These are phyloP conservation scores for Venturia nashicola DNA, from an alignment of 2,329 filamentous ascomycete species.

Conservation along the genomic window DNA sequence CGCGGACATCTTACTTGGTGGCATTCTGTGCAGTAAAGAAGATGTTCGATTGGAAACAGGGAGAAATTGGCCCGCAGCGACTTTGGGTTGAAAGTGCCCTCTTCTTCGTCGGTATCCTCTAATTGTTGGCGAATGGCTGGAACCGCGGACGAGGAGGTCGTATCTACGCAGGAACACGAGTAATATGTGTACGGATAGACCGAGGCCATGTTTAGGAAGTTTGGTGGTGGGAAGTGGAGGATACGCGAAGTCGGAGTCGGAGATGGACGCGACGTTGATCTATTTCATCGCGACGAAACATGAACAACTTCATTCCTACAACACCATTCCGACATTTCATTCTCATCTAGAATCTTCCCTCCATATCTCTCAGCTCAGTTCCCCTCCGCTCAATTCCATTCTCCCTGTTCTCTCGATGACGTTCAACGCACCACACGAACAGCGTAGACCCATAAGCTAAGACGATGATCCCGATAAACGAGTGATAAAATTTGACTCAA, in stretches of 20 bases:
- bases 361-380: not conserved
- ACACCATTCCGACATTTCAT: not conserved
- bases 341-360: not conserved
- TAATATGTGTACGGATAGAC: slow-evolving; percentile 53
- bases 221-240: not conserved
- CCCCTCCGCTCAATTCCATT: not conserved
- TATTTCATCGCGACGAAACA: not conserved
- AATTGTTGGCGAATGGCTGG: slow-evolving; percentile 14
- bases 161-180: slow-evolving; percentile 46
- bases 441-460: not conserved
- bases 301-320: no score
- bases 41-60: slow-evolving; percentile 81
- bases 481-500: no score
- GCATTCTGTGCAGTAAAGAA: slow-evolving; percentile 95
- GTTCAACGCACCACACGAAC: not conserved
- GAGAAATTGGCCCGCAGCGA: slow-evolving; percentile 79
- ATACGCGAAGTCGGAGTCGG: not conserved
- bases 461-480: not conserved
- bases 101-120: slow-evolving; percentile 51
- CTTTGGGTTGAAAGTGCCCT: slow-evolving; percentile 74
- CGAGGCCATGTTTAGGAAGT: slow-evolving; percentile 32
- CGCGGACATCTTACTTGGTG: slow-evolving; percentile 88
- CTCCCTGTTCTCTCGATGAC: not conserved
- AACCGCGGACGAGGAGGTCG: slow-evolving; percentile 20
- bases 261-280: not conserved